These are phyloP conservation scores for Acephala macrosclerotiorum DNA, from an alignment of 2,329 filamentous ascomycete genomes.

Conservation along the genomic window DNA sequence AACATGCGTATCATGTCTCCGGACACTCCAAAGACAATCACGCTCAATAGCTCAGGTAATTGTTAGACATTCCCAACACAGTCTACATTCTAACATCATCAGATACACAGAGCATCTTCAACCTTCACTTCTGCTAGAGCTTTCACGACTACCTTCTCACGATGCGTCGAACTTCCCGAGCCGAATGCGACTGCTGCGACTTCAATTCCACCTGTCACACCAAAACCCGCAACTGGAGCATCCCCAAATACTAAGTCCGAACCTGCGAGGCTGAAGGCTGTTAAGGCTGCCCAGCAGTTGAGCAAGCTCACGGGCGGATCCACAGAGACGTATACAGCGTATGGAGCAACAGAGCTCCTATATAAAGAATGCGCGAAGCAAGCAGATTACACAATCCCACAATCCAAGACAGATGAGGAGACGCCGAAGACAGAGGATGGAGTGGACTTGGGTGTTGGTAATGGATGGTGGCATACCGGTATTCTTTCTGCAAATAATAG, in stretches of 20 bases:
- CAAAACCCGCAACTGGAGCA: slow-evolving; percentile 21
- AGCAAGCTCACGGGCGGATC: slow-evolving; percentile 36
- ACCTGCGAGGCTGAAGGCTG: slow-evolving; percentile 26
- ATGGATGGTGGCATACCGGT: slow-evolving; percentile 86
- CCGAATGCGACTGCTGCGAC: slow-evolving; percentile 30
- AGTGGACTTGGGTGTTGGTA: slow-evolving; percentile 80
- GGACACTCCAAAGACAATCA: slow-evolving; percentile 36
- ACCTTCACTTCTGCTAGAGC: slow-evolving; percentile 26
- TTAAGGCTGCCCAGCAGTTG: slow-evolving; percentile 22
- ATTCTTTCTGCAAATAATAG: slow-evolving; percentile 43
- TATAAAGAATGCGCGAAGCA: slow-evolving; percentile 40
- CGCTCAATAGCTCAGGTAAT: slow-evolving; percentile 30
- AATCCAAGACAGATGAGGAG: slow-evolving; percentile 56
- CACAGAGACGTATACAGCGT: slow-evolving; percentile 77
- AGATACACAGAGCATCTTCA: slow-evolving; percentile 15
- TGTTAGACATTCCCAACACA: background rate
- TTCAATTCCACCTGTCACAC: slow-evolving; percentile 32
- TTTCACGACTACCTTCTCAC: slow-evolving; percentile 37
- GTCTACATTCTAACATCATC: slow-evolving; percentile 20
- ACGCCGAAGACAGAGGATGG: slow-evolving; percentile 78
- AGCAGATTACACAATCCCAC: slow-evolving; percentile 39
- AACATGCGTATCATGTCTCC: slow-evolving; percentile 41
- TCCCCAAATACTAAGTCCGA: slow-evolving; percentile 11
- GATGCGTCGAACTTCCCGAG: slow-evolving; percentile 36
- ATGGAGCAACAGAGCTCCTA: slow-evolving; percentile 79